These are phyloP conservation scores for Lactifluus pinguis DNA, from an alignment of 768 basidiomycete genomes.

Conservation along the genomic window DNA sequence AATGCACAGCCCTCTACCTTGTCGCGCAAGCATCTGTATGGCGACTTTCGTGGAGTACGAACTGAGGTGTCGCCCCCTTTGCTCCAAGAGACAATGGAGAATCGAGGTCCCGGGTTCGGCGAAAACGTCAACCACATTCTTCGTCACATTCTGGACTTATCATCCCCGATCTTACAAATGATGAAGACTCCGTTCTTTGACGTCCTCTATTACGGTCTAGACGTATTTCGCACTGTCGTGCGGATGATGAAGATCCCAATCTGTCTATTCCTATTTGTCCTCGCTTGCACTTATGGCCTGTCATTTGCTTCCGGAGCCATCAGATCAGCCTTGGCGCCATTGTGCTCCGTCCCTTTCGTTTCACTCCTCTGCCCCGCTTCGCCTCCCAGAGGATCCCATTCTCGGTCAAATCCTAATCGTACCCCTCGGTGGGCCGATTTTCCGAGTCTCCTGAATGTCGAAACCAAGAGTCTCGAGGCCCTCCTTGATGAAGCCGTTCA, in stretches of 20 bases:
- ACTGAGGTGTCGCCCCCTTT: not conserved
- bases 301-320: slow-evolving; percentile 35
- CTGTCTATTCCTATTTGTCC: slow-evolving; percentile 42
- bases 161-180: slow-evolving; percentile 37
- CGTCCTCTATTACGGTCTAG: slow-evolving; percentile 32
- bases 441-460: slow-evolving; percentile 48
- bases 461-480: slow-evolving; percentile 54
- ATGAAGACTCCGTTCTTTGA: slow-evolving; percentile 46
- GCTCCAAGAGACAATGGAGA: not conserved
- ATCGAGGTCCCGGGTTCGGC: not conserved
- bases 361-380: slow-evolving; percentile 35
- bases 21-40: not conserved
- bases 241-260: slow-evolving; percentile 48
- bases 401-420: not conserved
- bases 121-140: not conserved
- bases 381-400: slow-evolving; percentile 11
- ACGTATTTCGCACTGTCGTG: slow-evolving; percentile 41
- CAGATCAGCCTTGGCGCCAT: slow-evolving; percentile 41
- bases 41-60: not conserved
- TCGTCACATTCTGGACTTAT: slow-evolving; percentile 40
- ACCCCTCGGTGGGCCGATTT: slow-evolving; percentile 48
- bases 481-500: slow-evolving; percentile 51
- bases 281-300: slow-evolving; percentile 39
- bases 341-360: slow-evolving; percentile 56
- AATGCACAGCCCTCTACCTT: not conserved